These are phyloP conservation scores for Vitis rotundifolia DNA, from an alignment of 164 flowering plant genomes.

Conservation along the genomic window DNA sequence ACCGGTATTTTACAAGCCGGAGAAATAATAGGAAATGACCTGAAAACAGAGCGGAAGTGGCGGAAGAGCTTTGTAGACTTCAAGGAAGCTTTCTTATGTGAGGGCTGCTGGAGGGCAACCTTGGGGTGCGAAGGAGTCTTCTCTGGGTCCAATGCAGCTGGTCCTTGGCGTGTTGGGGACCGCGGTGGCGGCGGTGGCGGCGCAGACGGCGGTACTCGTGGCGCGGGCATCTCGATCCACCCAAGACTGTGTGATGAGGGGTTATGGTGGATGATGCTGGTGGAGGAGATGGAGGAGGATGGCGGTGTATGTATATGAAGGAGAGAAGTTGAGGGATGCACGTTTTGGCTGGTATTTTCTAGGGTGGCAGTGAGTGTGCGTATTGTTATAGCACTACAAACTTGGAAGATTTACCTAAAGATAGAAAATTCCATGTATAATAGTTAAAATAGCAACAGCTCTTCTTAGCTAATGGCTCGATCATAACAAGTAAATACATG, in stretches of 20 bases:
- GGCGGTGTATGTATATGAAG: neutral
- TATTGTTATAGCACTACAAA: no score
- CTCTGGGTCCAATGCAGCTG: neutral
- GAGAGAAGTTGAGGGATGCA: slow-evolving; percentile 6
- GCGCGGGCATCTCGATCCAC: no score
- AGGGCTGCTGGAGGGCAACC: slow-evolving; percentile 45
- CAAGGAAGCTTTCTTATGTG: slow-evolving; percentile 24
- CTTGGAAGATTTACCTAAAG: no score
- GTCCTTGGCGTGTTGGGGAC: slow-evolving; percentile 9
- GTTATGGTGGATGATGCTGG: neutral
- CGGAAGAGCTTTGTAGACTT: slow-evolving; percentile 41
- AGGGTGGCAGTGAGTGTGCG: neutral
- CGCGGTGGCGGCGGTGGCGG: slow-evolving; percentile 21
- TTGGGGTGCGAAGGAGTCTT: slow-evolving; percentile 8
- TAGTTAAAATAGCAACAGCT: no score
- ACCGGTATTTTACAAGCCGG: slow-evolving; percentile 60
- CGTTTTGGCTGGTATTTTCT: neutral
- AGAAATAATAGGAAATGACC: slow-evolving; percentile 64
- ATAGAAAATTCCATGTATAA: no score
- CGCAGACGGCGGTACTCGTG: slow-evolving; percentile 2
- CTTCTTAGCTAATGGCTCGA: no score
- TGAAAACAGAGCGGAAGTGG: slow-evolving; percentile 52
- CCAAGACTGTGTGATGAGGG: no score
- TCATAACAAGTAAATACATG: no score
- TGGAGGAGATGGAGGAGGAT: neutral